A percentile compares a stretch with the other conserved stretches of the same genome.
These are phyloP conservation scores for Scheffersomyces lignosus DNA, from an alignment of 805 yeast genomes.

Conservation along the genomic window DNA sequence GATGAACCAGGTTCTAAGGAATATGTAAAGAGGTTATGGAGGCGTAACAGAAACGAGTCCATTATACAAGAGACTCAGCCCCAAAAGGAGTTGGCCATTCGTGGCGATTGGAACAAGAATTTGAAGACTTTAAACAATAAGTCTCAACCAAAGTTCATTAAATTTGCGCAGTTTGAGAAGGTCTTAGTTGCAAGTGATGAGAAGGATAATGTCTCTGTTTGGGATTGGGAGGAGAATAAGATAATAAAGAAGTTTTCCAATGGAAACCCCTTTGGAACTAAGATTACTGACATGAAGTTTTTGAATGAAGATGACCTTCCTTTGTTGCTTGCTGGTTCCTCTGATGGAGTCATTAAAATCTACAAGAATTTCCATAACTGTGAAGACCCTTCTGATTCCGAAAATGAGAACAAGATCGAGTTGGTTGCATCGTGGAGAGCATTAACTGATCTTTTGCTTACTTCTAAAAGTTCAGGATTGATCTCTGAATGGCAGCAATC, in stretches of 20 bases:
- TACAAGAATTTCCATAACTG: slow-evolving; percentile 71
- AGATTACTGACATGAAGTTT: slow-evolving; percentile 81
- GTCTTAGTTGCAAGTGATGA: slow-evolving; percentile 79
- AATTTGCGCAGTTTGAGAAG: slow-evolving; percentile 89
- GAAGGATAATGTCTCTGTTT: slow-evolving; percentile 76
- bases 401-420: slow-evolving; percentile 41
- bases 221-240: slow-evolving; percentile 78
- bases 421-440: slow-evolving; percentile 91
- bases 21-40: slow-evolving; percentile 80
- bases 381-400: slow-evolving; percentile 6
- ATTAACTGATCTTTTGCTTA: slow-evolving; percentile 75
- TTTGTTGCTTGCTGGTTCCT: slow-evolving; percentile 79
- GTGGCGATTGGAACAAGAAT: slow-evolving; percentile 81
- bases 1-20: slow-evolving; percentile 93
- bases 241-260: slow-evolving; percentile 71
- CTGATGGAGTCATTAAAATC: slow-evolving; percentile 91
- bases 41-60: slow-evolving; percentile 83
- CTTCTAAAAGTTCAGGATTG: slow-evolving; percentile 80
- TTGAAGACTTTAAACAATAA: slow-evolving; percentile 61
- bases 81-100: slow-evolving; percentile 77
- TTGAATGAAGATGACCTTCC: slow-evolving; percentile 93
- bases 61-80: slow-evolving; percentile 88
- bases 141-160: slow-evolving; percentile 75
- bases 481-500: slow-evolving; percentile 97
- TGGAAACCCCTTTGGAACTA: slow-evolving; percentile 84